Base-by-base conservation (phyloP, 495 filamentous ascomycete species). In the Amniculicola lignicola region DNA sequence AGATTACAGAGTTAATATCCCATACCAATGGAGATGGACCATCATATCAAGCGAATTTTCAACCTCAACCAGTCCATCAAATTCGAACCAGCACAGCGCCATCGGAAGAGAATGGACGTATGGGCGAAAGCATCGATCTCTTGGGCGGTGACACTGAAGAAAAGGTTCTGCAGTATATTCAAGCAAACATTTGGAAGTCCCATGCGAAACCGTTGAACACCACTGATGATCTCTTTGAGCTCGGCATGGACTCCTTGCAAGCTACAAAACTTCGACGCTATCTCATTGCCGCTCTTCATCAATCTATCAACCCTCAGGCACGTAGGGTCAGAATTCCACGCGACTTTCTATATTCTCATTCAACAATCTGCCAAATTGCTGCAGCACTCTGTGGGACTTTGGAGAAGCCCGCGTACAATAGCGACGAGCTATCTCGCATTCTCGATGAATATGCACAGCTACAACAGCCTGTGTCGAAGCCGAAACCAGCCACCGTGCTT, bases 221-320 rank as follows among this genome's bases (percentile, higher is more conserved):
- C 24, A 57, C 21, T 2, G 45, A 64, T 2, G 71, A 75, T 58
- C 57, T 74, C 23, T 73, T 72, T 33, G 70, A 73, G 44, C 66
- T 67, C 9, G 71, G 70, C 1, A 68, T 74, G 66, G 67, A 74
- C 15, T 71, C 67, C 1, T 28, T 75, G n/a, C 65, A 74, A 42
- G 70, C 70, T 2, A 59, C 64, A 4, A 53, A 55, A 4, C 40
- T 75, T 14, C 54, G 59, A 15, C 54, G 69, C n/a, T 16, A 64
- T 0, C 55, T 71, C 19, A 14, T 61, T 33, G 59, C 57, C 2
- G 33, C 33, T 12, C 5, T 49, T 10, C 29, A 21, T 25, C 4
- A 45, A 27, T 28, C 7, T 2, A 16, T 11, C 5, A 37, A 29
- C 2, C 7, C 27, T n/a, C 10, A 15, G 11, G 14, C 22, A 14